Evolutionary conservation across 2,329 filamentous ascomycete species (phyloP).

Genomic region (Penicillium occitanis): DNA sequence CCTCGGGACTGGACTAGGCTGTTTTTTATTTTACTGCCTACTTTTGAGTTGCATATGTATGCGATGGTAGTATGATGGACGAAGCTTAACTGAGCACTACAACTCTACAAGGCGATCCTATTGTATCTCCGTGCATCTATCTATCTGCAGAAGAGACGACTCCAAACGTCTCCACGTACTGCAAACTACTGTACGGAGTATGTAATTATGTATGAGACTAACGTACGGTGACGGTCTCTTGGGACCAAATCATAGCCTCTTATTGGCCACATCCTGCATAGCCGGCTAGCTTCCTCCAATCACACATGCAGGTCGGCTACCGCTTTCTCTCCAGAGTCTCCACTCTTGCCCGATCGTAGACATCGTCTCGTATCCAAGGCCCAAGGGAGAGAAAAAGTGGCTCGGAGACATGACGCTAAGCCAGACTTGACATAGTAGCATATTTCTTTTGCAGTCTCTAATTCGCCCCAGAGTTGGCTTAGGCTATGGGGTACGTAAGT

Average conservation of each 20-base stretch:
- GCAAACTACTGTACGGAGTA: background rate
- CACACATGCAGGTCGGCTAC: background rate
- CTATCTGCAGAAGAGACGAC: background rate
- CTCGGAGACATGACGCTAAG: background rate
- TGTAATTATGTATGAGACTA: background rate
- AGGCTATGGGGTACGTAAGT: background rate
- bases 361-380: background rate
- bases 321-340: background rate
- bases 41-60: background rate
- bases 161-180: background rate
- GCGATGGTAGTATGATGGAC: background rate
- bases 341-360: conserved; percentile 4
- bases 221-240: conserved; percentile 1
- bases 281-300: background rate
- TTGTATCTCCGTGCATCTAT: background rate
- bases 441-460: background rate
- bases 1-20: conserved; percentile 11
- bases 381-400: background rate
- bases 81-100: background rate
- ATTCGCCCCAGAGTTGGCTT: background rate
- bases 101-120: background rate
- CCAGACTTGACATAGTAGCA: background rate
- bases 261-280: background rate
- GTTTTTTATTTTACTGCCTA: background rate
- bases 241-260: background rate